These are phyloP conservation scores for Physaria fendleri DNA, from an alignment of 345 rosid genomes.

Conservation along the genomic window DNA sequence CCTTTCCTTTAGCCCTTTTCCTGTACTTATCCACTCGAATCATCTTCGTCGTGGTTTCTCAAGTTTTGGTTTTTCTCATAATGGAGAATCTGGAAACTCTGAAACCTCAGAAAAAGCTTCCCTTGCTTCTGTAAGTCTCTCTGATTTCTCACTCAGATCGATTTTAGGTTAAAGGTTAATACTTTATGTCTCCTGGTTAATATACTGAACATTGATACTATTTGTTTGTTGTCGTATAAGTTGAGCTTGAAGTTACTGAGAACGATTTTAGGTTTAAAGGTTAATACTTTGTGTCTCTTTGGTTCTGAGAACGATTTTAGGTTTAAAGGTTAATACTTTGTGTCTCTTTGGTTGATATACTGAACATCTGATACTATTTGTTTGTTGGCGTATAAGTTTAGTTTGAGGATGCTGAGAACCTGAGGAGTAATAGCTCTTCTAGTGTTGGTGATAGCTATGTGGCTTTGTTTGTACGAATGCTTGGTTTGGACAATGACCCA, in stretches of 20 bases:
- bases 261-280: conserved; percentile 11
- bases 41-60: conserved; percentile 15
- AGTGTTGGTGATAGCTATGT: conserved; percentile 54
- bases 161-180: conserved; percentile 7
- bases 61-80: conserved; percentile 13
- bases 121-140: conserved; percentile 44
- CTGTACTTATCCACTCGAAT: conserved; percentile 7
- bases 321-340: conserved; percentile 10
- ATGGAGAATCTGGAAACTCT: conserved; percentile 36
- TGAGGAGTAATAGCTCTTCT: conserved; percentile 34
- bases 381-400: conserved; percentile 22
- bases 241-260: conserved; percentile 40
- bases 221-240: conserved; percentile 18
- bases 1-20: conserved; percentile 10
- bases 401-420: conserved; percentile 41
- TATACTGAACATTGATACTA: neutral
- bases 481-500: conserved; percentile 76
- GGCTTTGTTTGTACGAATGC: conserved; percentile 76
- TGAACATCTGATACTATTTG: neutral
- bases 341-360: neutral
- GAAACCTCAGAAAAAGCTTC: conserved; percentile 32
- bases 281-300: conserved; percentile 22
- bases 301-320: neutral
- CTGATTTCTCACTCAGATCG: neutral
- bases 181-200: conserved; percentile 2